Evolutionary conservation across 2,329 filamentous ascomycete species (phyloP), one percentile per base, ranked within the genome.

Genomic region (Sporothrix globosa): DNA sequence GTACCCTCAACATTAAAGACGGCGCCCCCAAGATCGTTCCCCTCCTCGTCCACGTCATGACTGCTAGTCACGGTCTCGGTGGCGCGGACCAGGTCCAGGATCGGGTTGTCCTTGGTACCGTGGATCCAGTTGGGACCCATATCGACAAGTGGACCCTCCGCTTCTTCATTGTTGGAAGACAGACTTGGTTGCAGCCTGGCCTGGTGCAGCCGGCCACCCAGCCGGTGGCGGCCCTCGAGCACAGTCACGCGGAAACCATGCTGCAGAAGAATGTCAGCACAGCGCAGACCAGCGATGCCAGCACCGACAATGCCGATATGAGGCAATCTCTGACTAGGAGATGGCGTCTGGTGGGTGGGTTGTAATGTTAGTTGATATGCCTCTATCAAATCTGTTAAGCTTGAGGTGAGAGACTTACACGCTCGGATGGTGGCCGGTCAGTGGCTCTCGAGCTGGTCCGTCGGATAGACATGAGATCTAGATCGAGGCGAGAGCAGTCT

Each of bases 91-190:
- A 93, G 81, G 56, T 90, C 87, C 52, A 90, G 78, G 19, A 92
- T 91, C 0, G 91, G 89, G 75, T 93, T 93, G 73, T 89, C 83
- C 0, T 86, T 82, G 6, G 89, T 92, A 46, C 91, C 91, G 72
- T 93, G 91, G 67, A 93, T 92, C 91, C 91, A 93, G 75, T 93
- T 93, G n/a, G 91, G 89, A 0, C 91, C 91, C 44, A 86, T 78
- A 73, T 89, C 87, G n/a, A 87, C 82, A 9, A 82, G 74, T 41
- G 81, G 79, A 0, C 83, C 83, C 52, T 84, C 85, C 14, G 10
- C 9, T 9, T 30, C 44, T 5, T 10, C 34, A 3, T 41, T 14
- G 44, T 13, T 21, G 19, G 19, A n/a, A 34, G 50, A 9, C 3
- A 27, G 3, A 4, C 27, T 11, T 2, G 34, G 50, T 17, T 80